Evolutionary conservation across 768 basidiomycete genomes (phyloP), one percentile per base, ranked within the genome.

Genomic region (Boletales sp.): DNA sequence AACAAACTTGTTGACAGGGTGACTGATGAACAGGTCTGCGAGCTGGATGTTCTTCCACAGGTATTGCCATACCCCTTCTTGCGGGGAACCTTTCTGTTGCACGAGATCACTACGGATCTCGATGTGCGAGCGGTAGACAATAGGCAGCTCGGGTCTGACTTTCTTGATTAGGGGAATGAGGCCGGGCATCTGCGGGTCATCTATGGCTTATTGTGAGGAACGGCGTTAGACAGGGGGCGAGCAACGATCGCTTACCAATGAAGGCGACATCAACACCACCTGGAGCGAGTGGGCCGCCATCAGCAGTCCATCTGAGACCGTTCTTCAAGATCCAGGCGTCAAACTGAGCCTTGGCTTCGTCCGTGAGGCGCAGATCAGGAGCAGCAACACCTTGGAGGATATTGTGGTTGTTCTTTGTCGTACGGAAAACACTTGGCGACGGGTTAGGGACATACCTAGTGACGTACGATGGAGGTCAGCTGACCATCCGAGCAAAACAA

Each of bases 331-430:
- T 93, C 94, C 93, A 95, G 8, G 84, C 79, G 58, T 89, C 87
- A 57, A 91, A 91, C 48, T 76, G 80, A 49, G 83, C 82, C 71
- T 92, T 90, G 45, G 86, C 84, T 48, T 85, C 83, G 55, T 86
- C 77, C 1, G 83, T 86, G 40, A 97, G 79, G 52, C 89, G 86
- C 43, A 91, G 77, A 52, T 81, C 81, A 9, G 87, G 83, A 12
- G 82, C 70, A 2, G 93, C 87, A 44, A 97, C 94, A 54, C 94
- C 94, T 81, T 97, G 93, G 19, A 95, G 76, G 64, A 90, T 91
- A 71, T 92, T 92, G 80, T 92, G 90, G 75, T 91, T 91, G 89
- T 91, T 90, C 77, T 90, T 90, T 56, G 92, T 94, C 53, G 88
- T 92, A 55, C 92, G 84, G 80, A 94, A 95, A 35, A 95, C 89